Evolutionary conservation across 495 filamentous ascomycete species (phyloP), one percentile per base, ranked within the genome.

Genomic region (Jackrogersella multiformis): DNA sequence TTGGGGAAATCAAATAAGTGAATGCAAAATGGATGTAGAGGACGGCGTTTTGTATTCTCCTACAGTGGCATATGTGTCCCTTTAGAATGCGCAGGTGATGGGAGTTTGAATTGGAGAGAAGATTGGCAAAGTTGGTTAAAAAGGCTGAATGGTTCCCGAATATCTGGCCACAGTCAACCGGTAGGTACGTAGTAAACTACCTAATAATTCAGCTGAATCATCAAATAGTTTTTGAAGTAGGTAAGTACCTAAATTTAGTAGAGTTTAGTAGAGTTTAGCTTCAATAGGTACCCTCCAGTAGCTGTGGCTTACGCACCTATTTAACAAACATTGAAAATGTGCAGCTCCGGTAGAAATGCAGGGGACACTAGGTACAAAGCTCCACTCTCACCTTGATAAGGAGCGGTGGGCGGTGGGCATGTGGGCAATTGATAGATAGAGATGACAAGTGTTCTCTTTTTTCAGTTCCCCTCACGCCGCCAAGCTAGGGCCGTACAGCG

Each of bases 381-480:
- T 46, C 68, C 71, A 66, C 61, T 44, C 24, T 45, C 55, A 48
- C 12, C 24, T 16, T 48, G 24, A 41, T 56, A 56, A 32, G 54
- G n/a, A 59, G 28, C 41, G 56, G 44, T 60, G 44, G 44, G 32
- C 26, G 39, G 16, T 23, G 12, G 24, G 9, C 23, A 34, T 34
- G 13, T 32, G 32, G 18, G 9, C 35, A 23, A 28, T 61, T 41
- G 42, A 36, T 42, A 41, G n/a, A n/a, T n/a, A n/a, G n/a, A n/a
- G n/a, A 68, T 64, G 72, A 73, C 72, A 74, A 68, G 72, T 74
- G 73, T 74, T 74, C 68, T 68, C 68, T 71, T 71, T 60, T 44
- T 35, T 26, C 44, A 28, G 18, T 7, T 13, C 45, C 26, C 46
- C 46, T 44, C 46, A 52, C 18, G 23, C 18, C 26, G 45, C 57